These are phyloP conservation scores for Mortierella sp. DNA, from an alignment of 371 early-diverging fungal species.

Conservation along the genomic window DNA sequence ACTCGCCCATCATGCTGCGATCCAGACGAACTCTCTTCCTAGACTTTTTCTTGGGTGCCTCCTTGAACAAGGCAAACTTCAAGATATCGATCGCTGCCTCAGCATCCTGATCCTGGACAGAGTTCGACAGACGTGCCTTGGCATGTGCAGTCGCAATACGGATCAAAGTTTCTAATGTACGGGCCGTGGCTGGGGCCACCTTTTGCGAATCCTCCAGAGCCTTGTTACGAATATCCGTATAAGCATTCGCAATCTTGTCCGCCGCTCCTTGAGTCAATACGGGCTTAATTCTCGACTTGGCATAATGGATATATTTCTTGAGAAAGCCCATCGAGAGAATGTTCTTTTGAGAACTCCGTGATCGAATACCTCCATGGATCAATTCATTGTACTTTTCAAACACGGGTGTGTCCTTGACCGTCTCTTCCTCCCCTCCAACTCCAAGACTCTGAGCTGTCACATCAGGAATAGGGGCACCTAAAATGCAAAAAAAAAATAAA, in stretches of 20 bases:
- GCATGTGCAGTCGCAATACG: constrained; percentile 99
- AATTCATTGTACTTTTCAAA: constrained; percentile 85
- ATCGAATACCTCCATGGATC: constrained; percentile 54
- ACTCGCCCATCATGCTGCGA: constrained; percentile 36
- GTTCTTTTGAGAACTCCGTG: constrained; percentile 55
- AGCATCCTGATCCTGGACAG: constrained; percentile 90
- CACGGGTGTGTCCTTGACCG: constrained; percentile 70
- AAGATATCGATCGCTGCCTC: constrained; percentile 87
- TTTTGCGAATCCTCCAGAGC: constrained; percentile 51
- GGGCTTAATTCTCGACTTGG: constrained; percentile 79
- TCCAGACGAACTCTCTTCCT: constrained; percentile 52
- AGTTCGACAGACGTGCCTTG: constrained; percentile 88
- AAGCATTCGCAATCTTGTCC: constrained; percentile 81
- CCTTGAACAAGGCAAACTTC: constrained; percentile 93
- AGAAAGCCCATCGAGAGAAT: constrained; percentile 81
- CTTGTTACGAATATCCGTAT: constrained; percentile 77
- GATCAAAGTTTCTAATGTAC: constrained; percentile 99
- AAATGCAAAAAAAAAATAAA: constrained; percentile 9
- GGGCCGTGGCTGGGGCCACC: constrained; percentile 93
- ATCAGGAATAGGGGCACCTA: constrained; percentile 77
- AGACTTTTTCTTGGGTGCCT: constrained; percentile 74
- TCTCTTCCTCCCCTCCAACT: constrained; percentile 61
- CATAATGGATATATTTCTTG: constrained; percentile 89
- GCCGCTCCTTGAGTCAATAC: constrained; percentile 77
- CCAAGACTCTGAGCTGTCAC: constrained; percentile 64